phyloP scores from a whole-genome alignment of 139 green algal species.

The Asterochloris erici region DNA sequence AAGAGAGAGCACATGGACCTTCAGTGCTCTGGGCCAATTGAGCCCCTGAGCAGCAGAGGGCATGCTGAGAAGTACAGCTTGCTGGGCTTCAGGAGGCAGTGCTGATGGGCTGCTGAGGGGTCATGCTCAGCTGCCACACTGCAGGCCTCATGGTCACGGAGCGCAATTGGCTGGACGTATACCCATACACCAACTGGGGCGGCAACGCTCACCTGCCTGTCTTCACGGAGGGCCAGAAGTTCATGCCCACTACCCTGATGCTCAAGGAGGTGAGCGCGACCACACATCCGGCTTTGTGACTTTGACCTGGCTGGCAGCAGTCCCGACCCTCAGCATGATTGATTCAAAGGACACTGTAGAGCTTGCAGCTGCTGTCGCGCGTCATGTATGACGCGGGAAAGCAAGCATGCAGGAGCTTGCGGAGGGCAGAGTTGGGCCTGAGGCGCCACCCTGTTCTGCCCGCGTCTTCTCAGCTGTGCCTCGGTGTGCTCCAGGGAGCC shows the following conservation, averaged over 20 bases:
- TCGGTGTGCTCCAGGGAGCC: constrained; percentile 38
- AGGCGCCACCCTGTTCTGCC: no score
- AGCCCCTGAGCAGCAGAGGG: not conserved
- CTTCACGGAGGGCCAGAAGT: constrained; percentile 65
- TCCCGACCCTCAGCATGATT: no score
- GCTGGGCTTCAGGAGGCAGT: not conserved
- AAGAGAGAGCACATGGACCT: not conserved
- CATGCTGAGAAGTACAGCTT: not conserved
- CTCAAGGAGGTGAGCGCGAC: constrained; percentile 46
- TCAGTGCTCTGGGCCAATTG: not conserved
- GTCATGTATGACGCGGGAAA: no score
- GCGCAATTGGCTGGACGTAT: constrained; percentile 96
- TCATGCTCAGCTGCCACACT: not conserved
- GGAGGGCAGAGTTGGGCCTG: no score
- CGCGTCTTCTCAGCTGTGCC: not conserved
- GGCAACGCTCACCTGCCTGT: constrained; percentile 71
- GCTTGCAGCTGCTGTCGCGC: no score
- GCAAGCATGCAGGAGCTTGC: no score
- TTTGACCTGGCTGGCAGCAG: no score
- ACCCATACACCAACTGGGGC: constrained; percentile 85
- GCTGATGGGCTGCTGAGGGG: not conserved
- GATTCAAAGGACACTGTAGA: no score
- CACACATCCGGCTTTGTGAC: no score
- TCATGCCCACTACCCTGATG: constrained; percentile 72
- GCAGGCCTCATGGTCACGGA: constrained; percentile 89